Evolutionary conservation across 345 rosid species (phyloP).

Genomic region (Isatis tinctoria): DNA sequence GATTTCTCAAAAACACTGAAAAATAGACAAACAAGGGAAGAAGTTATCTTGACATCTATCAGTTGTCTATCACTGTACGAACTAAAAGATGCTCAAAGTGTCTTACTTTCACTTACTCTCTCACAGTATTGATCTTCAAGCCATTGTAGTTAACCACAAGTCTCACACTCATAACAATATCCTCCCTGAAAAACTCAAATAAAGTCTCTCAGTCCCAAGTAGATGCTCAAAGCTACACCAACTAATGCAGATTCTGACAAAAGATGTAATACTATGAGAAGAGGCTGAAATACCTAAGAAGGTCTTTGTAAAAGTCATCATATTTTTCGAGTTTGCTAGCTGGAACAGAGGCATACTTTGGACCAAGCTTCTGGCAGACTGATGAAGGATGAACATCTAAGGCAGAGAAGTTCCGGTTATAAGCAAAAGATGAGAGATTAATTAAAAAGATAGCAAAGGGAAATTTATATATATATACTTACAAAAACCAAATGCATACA

Average conservation of each 20-base stretch:
- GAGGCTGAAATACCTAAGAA: conserved; percentile 54
- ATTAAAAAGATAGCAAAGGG: neutral
- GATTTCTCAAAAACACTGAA: conserved; percentile 90
- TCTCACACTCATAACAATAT: conserved; percentile 81
- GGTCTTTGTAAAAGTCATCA: conserved; percentile 67
- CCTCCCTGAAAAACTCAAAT: conserved; percentile 53
- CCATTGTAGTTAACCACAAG: conserved; percentile 91
- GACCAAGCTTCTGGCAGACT: conserved; percentile 74
- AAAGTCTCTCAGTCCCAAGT: neutral
- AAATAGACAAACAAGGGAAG: conserved; percentile 23
- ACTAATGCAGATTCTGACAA: neutral
- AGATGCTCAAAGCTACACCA: neutral
- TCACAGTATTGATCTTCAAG: conserved; percentile 73
- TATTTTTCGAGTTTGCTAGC: conserved; percentile 47
- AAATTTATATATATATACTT: conserved; percentile 39
- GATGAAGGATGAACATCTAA: conserved; percentile 80
- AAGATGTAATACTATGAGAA: neutral
- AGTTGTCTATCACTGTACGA: no score
- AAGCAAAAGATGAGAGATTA: neutral
- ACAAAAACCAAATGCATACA: conserved; percentile 95
- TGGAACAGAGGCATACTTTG: conserved; percentile 65
- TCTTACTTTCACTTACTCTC: conserved; percentile 57
- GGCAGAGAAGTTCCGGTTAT: neutral
- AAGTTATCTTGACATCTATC: no score
- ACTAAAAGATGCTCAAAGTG: neutral